Conservation (phyloP, 148 eudicot species). For the Heliosperma pusillum region DNA sequence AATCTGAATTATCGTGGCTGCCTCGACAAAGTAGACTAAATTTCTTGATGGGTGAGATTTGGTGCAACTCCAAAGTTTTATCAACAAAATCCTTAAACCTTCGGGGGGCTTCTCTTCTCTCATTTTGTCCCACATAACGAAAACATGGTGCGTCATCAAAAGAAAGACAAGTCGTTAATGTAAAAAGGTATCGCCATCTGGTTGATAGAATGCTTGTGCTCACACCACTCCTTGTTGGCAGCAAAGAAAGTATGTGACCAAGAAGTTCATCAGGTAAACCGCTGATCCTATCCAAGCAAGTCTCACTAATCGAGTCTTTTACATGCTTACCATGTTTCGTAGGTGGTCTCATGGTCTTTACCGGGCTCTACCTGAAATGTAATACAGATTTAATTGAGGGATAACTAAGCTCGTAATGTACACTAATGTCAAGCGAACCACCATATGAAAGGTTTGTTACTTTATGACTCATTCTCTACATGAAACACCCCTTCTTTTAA, state of each 20-base stretch:
- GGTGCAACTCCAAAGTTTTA: neutral
- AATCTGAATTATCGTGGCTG: neutral
- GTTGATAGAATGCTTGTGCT: too few relatives aligned
- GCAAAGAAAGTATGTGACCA: neutral
- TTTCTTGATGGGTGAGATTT: neutral
- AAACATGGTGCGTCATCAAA: neutral
- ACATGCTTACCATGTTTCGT: too few relatives aligned
- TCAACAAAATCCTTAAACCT: slow-evolving; percentile 14
- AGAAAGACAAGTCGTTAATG: neutral
- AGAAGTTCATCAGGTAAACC: too few relatives aligned
- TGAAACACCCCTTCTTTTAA: too few relatives aligned
- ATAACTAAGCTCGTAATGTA: too few relatives aligned
- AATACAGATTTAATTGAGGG: neutral
- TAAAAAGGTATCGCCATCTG: neutral
- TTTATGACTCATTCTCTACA: too few relatives aligned
- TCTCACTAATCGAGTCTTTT: too few relatives aligned
- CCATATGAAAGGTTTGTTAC: too few relatives aligned
- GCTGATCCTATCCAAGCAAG: too few relatives aligned
- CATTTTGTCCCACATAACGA: neutral
- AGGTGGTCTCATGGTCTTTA: too few relatives aligned
- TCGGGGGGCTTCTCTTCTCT: neutral
- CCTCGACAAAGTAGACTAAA: neutral
- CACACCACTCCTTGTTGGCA: neutral
- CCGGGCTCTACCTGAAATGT: neutral
- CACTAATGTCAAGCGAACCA: too few relatives aligned